Evolutionary conservation across 208 protist species (phyloP), one percentile per base, ranked within the genome.

Genomic region (Trypanosoma rangeli): DNA sequence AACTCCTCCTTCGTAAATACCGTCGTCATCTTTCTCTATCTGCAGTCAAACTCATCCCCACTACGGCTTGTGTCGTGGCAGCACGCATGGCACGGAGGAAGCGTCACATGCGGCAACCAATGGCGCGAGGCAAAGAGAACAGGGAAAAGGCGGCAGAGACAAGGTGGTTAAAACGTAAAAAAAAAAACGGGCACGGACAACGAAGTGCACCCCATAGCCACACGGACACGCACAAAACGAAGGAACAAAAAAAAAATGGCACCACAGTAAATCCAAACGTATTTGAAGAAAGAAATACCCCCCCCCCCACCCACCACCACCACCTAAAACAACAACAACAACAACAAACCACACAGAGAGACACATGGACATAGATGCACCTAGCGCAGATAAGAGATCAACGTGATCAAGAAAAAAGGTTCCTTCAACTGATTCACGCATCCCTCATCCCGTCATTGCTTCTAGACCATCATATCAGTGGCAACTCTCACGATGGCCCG

Each of bases 1-100:
- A 91, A 65, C 44, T 94, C 88, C 55, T 39, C 74, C 58, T 33
- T 70, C 57, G 52, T 58, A n/a, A 68, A 70, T 52, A 61, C 54
- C 39, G 18, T 46, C 28, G n/a, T 9, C 42, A 46, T 54, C 15
- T 37, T 39, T 20, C 67, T 26, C n/a, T 26, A 46, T 20, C 18
- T 29, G 58, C 33, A 22, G 58, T n/a, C 12, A 52, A 54, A 68
- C 49, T n/a, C 22, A 74, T 58, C 22, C 33, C 42, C 31, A 50
- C 2, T 18, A 50, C 44, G 53, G 53, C 20, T 13, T 42, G 37
- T 42, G 37, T 4, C 13, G 42, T 46, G 3, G 8, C 42, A 16
- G 42, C 8, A 46, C 42, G 15, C 42, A 46, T 16, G 37, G 37
- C 10, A 42, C 37, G 10, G 10, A 42, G 10, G 37, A 42, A 42